phyloP scores from a whole-genome alignment of 106 monocot genomes.

The Apostasia shenzhenica region DNA sequence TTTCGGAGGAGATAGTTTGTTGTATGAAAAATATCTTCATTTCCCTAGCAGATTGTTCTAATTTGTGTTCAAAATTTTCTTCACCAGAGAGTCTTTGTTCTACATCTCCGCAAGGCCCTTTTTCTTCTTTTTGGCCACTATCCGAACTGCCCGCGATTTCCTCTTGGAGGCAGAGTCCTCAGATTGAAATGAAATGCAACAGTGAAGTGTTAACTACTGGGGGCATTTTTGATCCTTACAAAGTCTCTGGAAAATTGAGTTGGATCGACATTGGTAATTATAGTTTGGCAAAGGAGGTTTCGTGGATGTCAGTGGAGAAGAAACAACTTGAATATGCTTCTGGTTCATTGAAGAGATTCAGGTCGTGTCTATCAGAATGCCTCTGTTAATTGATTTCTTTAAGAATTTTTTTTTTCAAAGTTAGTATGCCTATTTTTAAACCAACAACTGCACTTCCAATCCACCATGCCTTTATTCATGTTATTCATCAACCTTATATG shows the following conservation, averaged over 20 bases:
- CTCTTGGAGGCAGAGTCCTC: slow-evolving; percentile 51
- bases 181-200: slow-evolving; percentile 39
- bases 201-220: slow-evolving; percentile 38
- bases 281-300: slow-evolving; percentile 66
- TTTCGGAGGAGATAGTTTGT: slow-evolving; percentile 80
- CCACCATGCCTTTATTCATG: neutral
- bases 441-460: neutral
- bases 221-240: slow-evolving; percentile 64
- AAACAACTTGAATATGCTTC: slow-evolving; percentile 88
- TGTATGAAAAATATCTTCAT: slow-evolving; percentile 90
- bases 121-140: slow-evolving; percentile 58
- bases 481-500: neutral
- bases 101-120: slow-evolving; percentile 37
- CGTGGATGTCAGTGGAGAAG: slow-evolving; percentile 92
- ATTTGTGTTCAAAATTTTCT: slow-evolving; percentile 18
- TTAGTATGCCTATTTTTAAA: no score
- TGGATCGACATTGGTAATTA: slow-evolving; percentile 84
- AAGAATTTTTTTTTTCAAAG: no score
- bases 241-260: slow-evolving; percentile 58
- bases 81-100: slow-evolving; percentile 17
- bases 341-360: slow-evolving; percentile 60
- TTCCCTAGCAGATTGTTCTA: slow-evolving; percentile 51
- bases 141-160: slow-evolving; percentile 47
- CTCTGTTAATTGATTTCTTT: neutral
- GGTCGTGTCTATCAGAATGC: slow-evolving; percentile 24